phyloP scores from a whole-genome alignment of 306 rosid genomes.

The Cyclanthera cordifolia region DNA sequence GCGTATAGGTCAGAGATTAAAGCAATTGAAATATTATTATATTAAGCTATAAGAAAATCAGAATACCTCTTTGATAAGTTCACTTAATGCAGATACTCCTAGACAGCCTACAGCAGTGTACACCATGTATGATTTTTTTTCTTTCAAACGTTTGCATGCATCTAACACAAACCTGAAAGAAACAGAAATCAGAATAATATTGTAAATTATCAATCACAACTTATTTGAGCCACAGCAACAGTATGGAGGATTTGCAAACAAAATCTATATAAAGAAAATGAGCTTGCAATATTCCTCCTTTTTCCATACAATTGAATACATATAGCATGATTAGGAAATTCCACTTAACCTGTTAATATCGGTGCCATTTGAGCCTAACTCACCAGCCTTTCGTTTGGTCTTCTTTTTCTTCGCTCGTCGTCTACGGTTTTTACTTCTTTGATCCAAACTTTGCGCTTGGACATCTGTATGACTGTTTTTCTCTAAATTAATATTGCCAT shows the following conservation, averaged over 20 bases:
- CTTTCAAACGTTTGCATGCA: conserved; percentile 56
- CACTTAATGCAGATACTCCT: conserved; percentile 62
- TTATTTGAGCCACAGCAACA: background rate
- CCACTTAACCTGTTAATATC: conserved; percentile 47
- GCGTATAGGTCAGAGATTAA: background rate
- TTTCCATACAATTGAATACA: background rate
- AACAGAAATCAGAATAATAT: conserved; percentile 11
- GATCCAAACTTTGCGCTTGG: conserved; percentile 20
- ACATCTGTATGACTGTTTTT: conserved; percentile 22
- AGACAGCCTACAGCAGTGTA: conserved; percentile 85
- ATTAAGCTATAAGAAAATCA: conserved; percentile 5
- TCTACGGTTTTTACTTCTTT: conserved; percentile 23
- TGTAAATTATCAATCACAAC: background rate
- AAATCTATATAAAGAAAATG: background rate
- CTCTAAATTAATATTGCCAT: conserved; percentile 18
- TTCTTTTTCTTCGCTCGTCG: conserved; percentile 51
- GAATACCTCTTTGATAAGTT: conserved; percentile 69
- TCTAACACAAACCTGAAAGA: conserved; percentile 63
- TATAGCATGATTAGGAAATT: background rate
- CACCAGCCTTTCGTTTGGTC: conserved; percentile 38
- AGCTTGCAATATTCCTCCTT: background rate
- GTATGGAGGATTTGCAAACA: background rate
- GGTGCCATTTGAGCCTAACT: conserved; percentile 21
- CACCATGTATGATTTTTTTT: conserved; percentile 74
- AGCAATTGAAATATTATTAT: background rate